Percentiles rank a stretch among this genome's conserved stretches.
phyloP scores from a whole-genome alignment of 345 rosid genomes.

The Xanthoceras sorbifolium region DNA sequence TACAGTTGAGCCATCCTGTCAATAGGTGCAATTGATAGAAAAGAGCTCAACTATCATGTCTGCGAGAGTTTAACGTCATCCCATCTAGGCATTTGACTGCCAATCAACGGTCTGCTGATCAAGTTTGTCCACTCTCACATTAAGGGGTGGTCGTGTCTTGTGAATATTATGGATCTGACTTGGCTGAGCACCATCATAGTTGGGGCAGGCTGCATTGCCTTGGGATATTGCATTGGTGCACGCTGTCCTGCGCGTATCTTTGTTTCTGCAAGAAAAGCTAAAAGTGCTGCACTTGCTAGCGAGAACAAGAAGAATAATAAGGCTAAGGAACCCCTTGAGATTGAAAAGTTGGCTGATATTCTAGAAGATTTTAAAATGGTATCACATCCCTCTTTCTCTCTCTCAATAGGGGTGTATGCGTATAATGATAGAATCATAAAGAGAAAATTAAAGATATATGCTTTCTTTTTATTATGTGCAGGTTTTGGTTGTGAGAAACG shows the following conservation, averaged over 20 bases:
- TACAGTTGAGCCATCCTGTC: no score
- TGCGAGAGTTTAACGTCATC: neutral
- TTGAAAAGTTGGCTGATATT: conserved; percentile 85
- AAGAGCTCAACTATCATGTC: neutral
- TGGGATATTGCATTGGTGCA: conserved; percentile 82
- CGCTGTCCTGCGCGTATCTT: conserved; percentile 45
- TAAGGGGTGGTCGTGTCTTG: conserved; percentile 2
- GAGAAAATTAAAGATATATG: neutral
- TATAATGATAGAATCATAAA: neutral
- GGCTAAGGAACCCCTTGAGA: conserved; percentile 62
- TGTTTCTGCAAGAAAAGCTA: conserved; percentile 35
- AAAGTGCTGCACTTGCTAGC: conserved; percentile 22
- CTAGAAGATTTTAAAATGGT: conserved; percentile 94
- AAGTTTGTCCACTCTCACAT: neutral
- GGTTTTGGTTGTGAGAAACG: conserved; percentile 96
- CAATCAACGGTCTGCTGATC: neutral
- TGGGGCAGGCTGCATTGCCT: conserved; percentile 79
- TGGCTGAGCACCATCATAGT: conserved; percentile 82
- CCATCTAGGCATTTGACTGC: neutral
- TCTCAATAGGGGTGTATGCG: neutral
- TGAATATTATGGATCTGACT: conserved; percentile 57
- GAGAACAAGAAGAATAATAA: conserved; percentile 32
- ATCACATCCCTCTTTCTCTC: conserved; percentile 6
- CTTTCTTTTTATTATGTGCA: conserved; percentile 28
- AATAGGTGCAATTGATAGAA: no score